These are phyloP conservation scores for Populus pruinosa DNA, from an alignment of 345 rosid species.

Conservation along the genomic window DNA sequence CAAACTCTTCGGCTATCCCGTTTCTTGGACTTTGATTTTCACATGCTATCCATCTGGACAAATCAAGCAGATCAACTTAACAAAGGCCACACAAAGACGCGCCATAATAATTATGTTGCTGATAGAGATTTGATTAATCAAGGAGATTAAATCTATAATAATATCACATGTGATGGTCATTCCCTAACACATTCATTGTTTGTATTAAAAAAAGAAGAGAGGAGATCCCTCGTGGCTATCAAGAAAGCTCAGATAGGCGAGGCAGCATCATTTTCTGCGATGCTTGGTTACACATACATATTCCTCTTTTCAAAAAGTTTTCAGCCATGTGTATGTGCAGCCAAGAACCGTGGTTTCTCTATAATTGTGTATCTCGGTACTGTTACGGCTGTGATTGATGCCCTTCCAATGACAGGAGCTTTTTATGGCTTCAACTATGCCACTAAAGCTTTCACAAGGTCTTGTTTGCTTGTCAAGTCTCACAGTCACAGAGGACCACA, in stretches of 20 bases:
- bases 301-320: constrained; percentile 9
- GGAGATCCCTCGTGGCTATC: constrained; percentile 12
- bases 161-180: constrained; percentile 28
- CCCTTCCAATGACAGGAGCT: constrained; percentile 22
- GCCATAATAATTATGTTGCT: constrained; percentile 32
- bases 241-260: constrained; percentile 20
- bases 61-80: constrained; percentile 27
- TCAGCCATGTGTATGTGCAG: constrained; percentile 30
- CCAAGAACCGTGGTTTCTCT: constrained; percentile 42
- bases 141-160: not conserved
- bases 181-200: constrained; percentile 8
- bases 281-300: constrained; percentile 13
- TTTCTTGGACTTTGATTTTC: constrained; percentile 16
- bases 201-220: not conserved
- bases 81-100: constrained; percentile 8
- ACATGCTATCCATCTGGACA: constrained; percentile 39
- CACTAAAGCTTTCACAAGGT: constrained; percentile 14
- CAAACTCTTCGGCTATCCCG: constrained; percentile 17
- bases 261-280: constrained; percentile 37
- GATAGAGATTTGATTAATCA: constrained; percentile 13
- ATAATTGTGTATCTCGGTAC: constrained; percentile 29
- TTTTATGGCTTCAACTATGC: constrained; percentile 20
- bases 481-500: constrained; percentile 21
- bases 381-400: constrained; percentile 37
- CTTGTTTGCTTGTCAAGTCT: constrained; percentile 29